These are phyloP conservation scores for Eustoma russellianum DNA, from an alignment of 257 asterid genomes.

Conservation along the genomic window DNA sequence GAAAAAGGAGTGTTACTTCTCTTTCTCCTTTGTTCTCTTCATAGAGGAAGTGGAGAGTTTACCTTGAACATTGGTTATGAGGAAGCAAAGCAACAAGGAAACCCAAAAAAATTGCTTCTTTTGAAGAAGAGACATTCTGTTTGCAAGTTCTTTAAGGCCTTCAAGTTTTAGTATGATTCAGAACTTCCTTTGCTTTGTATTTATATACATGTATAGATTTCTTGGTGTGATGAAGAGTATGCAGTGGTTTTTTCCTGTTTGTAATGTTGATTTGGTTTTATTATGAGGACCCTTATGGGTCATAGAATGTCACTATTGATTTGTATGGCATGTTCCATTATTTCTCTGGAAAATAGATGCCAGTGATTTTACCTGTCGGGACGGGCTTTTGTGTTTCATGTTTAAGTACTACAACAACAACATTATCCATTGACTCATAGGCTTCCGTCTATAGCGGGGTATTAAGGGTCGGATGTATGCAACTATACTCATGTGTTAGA, in stretches of 20 bases:
- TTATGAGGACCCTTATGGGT: conserved; percentile 7
- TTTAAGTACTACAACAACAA: too few species aligned
- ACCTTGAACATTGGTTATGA: conserved; percentile 7
- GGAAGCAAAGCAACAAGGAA: conserved; percentile 3
- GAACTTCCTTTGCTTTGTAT: neutral
- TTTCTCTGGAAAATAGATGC: too few species aligned
- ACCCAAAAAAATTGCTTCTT: neutral
- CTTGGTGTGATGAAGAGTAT: neutral
- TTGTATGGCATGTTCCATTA: neutral
- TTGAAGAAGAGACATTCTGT: conserved; percentile 4
- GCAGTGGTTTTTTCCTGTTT: too few species aligned
- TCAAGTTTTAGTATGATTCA: neutral
- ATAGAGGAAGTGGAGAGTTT: neutral
- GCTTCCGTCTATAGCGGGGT: too few species aligned
- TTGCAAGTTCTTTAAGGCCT: neutral
- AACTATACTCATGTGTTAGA: too few species aligned
- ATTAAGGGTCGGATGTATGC: too few species aligned
- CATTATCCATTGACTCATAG: too few species aligned
- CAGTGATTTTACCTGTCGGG: too few species aligned
- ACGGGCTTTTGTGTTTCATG: neutral
- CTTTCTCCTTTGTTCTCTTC: neutral
- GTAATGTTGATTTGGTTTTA: neutral
- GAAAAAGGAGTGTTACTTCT: too few species aligned
- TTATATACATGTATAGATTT: neutral
- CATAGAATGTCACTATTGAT: neutral